Base-by-base conservation (phyloP, 495 filamentous ascomycete genomes). In the Haplographium delicatum region DNA sequence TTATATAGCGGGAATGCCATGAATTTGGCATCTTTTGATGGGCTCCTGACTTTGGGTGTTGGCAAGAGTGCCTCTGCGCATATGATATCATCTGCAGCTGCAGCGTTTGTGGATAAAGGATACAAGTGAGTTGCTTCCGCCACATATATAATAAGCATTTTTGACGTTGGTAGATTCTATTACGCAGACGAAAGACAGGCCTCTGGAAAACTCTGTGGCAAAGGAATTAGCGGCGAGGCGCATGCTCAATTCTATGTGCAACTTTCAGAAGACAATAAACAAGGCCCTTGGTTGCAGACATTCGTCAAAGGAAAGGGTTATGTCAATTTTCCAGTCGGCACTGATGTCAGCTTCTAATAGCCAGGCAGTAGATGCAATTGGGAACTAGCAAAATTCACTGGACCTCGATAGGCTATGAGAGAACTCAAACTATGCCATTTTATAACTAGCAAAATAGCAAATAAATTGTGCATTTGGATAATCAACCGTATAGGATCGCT, bases 31-130 rank as follows among this genome's bases (percentile, higher is more conserved):
- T 25, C 35, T n/a, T n/a, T n/a, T n/a, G n/a, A n/a, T n/a, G n/a
- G n/a, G 10, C 44, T 75, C 30, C 35, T 77, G 24, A 38, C 53
- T 54, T 43, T 56, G 13, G 73, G 73, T 15, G 59, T 69, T 13
- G 74, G 73, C 1, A 78, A 76, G 51, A 62, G 68, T 8, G 74
- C 65, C 6, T 57, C 63, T 11, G 68, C 72, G 3, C 70, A 75
- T 45, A 64, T 75, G 31, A 72, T 78, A 35, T 44, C 60, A 38
- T 57, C 54, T 51, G 66, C 68, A 18, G 62, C 69, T 16, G 50
- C 19, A 4, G 68, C 66, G 3, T 76, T 74, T 48, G 54, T 57
- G 26, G 59, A 66, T 16, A 41, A 56, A 26, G 72, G 74, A n/a
- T 75, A 57, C 57, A 76, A 74, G 74, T 41, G 50, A 38, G 52